Base-by-base conservation (phyloP, 1,139 yeast genomes). In the Pneumocystis wakefieldiae region DNA sequence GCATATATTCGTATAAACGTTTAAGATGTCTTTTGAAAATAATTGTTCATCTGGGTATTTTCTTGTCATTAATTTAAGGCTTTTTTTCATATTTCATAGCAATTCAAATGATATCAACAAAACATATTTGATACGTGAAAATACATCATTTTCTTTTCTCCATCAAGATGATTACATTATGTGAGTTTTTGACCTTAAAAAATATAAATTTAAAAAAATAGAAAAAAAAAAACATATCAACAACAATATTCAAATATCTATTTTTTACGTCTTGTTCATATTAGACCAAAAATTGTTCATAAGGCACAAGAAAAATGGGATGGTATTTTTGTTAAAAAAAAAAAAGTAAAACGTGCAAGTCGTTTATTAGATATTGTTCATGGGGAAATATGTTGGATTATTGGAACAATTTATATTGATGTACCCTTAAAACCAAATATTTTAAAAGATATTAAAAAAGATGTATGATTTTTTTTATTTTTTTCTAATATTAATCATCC, bases 321-420 rank as follows among this genome's bases (percentile, higher is more conserved):
- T 37, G 70, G 79, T 57, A 67, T 71, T 68, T 67, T 72, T 81
- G 68, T 77, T 41, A 73, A 76, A 61, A 80, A 76, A 7, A 19
- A 19, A 6, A 48, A 65, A 64, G 57, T 64, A 2, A 48, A 62
- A 35, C 61, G 62, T 7, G 80, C 80, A 38, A 82, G 82, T 17
- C 89, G 87, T 74, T 90, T 90, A 12, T 76, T 92, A 66, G 96
- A 91, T 71, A 84, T 91, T 6, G 77, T 78, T 37, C 82, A 83
- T 60, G 83, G 85, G 63, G 80, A 83, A 68, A 81, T 90, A 38
- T 83, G 90, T 67, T 92, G 95, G 95, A 85, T 89, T n/a, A 79
- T 87, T 42, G 99, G 98, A 1, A 88, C 97, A 0, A 79, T 91
- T 0, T 90, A 86, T 70, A 81, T 89, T 69, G 96, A 91, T 66